phyloP scores from a whole-genome alignment of 2,329 filamentous ascomycete species.

The Beauveria sp. region DNA sequence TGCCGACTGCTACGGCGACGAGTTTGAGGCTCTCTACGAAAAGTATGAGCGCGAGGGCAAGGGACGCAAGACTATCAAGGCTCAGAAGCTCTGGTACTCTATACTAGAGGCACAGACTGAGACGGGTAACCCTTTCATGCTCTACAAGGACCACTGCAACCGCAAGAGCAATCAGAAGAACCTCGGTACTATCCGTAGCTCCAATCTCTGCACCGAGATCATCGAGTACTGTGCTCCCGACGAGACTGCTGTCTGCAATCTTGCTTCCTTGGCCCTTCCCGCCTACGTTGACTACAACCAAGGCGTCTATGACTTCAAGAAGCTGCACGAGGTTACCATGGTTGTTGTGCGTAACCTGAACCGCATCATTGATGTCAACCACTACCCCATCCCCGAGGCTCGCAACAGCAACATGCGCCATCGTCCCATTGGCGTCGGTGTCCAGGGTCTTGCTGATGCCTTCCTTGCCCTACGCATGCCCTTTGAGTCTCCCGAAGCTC shows the following conservation, averaged over 20 bases:
- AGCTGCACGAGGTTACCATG: constrained; percentile 89
- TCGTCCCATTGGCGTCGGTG: constrained; percentile 90
- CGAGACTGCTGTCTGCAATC: constrained; percentile 97
- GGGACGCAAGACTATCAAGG: constrained; percentile 86
- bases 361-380: constrained; percentile 96
- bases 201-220: constrained; percentile 98
- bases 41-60: constrained; percentile 83
- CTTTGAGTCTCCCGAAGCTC: constrained; percentile 92
- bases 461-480: constrained; percentile 96
- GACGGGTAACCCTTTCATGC: constrained; percentile 98
- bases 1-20: constrained; percentile 93
- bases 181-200: constrained; percentile 94
- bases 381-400: constrained; percentile 94
- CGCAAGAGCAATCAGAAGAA: constrained; percentile 99
- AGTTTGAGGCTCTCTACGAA: constrained; percentile 92
- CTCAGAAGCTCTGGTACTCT: constrained; percentile 99
- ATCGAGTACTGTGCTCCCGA: constrained; percentile 95
- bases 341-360: constrained; percentile 94
- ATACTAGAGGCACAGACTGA: constrained; percentile 97
- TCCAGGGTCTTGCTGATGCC: constrained; percentile 94
- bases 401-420: constrained; percentile 96
- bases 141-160: constrained; percentile 99
- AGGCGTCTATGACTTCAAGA: constrained; percentile 88
- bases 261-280: constrained; percentile 88
- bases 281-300: constrained; percentile 82